Evolutionary conservation across 805 yeast species (phyloP), one percentile per base, ranked within the genome.

Genomic region (Metschnikowia kofuensis): DNA sequence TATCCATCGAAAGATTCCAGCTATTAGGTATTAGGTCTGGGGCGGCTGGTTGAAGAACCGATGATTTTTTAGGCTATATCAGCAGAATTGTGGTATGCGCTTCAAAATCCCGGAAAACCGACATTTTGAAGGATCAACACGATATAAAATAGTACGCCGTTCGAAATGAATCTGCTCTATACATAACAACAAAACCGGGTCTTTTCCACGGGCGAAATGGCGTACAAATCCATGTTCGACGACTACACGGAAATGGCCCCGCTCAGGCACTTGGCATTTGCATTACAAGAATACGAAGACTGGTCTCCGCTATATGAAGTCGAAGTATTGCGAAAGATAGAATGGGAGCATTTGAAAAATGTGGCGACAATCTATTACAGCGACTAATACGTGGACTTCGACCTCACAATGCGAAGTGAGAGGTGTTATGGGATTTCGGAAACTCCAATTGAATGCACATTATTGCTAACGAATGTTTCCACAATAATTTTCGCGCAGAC

Each of bases 151-250:
- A 53, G 47, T 27, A 59, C 66, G 7, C 63, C 74, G 1, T 82
- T 79, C 57, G 85, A 80, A 49, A 75, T 84, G 4, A 80, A 81
- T 52, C 62, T 77, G 31, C 55, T 82, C 14, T 81, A 81, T 56
- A 80, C 81, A 36, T n/a, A 40, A 39, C 8, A 64, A 65, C 1
- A 47, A 28, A 46, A 4, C 39, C 4, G 14, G 6, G 35, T 75
- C 4, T 78, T 60, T 49, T 78, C 78, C 59, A 78, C 82, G 2
- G 81, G 83, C 11, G 84, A 80, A 53, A 78, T 79, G 82, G 79
- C 79, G 40, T 79, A 61, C 62, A 71, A 73, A 51, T 73, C 76
- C 12, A 77, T 78, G 77, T 72, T 59, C 50, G 77, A 75, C 31
- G 83, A 79, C 53, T 79, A 69, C 52, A 59, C 61, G 0, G 80